These are phyloP conservation scores for Phylloporus arenicola DNA, from an alignment of 768 basidiomycete species.

Conservation along the genomic window DNA sequence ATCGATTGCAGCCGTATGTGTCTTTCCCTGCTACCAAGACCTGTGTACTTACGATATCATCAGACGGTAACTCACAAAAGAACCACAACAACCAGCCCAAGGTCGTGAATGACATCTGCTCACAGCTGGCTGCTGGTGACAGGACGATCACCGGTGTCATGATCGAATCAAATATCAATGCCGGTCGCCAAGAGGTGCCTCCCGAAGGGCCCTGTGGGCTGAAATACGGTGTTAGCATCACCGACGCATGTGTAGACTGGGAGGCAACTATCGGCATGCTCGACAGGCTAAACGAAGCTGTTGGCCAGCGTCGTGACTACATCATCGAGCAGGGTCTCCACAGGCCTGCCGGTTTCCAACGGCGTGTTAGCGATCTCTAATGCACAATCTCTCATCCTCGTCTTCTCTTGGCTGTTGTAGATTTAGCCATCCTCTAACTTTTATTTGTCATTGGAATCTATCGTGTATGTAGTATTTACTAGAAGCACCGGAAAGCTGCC, in stretches of 20 bases:
- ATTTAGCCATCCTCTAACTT: slow-evolving; percentile 2
- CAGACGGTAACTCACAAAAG: slow-evolving; percentile 95
- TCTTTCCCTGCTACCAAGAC: background rate
- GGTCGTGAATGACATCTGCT: slow-evolving; percentile 65
- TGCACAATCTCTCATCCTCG: background rate
- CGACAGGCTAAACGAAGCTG: slow-evolving; percentile 54
- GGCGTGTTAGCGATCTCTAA: slow-evolving; percentile 11
- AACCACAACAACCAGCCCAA: slow-evolving; percentile 89
- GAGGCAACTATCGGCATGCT: slow-evolving; percentile 72
- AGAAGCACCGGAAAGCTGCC: background rate
- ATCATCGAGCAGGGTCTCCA: slow-evolving; percentile 23
- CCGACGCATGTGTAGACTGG: slow-evolving; percentile 91
- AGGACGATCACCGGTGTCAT: slow-evolving; percentile 87
- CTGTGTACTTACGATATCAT: background rate
- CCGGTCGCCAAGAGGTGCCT: slow-evolving; percentile 88
- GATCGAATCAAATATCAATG: slow-evolving; percentile 93
- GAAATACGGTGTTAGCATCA: slow-evolving; percentile 82
- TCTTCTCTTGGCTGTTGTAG: background rate
- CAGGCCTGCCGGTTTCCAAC: slow-evolving; percentile 27
- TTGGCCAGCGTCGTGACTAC: slow-evolving; percentile 23
- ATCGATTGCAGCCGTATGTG: slow-evolving; percentile 76
- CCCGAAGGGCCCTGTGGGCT: slow-evolving; percentile 57
- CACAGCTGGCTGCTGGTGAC: slow-evolving; percentile 67
- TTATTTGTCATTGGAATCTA: background rate
- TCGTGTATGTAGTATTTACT: background rate